Evolutionary conservation across 208 protist species (phyloP).

Genomic region (Leishmania turanica): DNA sequence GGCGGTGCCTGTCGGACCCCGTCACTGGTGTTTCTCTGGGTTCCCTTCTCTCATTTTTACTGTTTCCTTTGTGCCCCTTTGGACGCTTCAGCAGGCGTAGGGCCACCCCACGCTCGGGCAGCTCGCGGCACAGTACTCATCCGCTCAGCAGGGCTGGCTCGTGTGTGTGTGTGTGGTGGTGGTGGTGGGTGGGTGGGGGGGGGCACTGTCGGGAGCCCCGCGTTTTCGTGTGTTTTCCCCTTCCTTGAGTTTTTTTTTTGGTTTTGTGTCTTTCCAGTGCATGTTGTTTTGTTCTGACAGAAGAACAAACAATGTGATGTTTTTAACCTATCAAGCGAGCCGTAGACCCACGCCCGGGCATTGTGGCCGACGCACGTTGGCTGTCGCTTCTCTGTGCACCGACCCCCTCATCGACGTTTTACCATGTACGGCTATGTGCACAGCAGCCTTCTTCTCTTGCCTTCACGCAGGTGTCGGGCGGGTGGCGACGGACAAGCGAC

Average conservation of each 20-base stretch:
- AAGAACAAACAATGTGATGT: too few species aligned
- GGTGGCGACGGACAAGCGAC: neutral
- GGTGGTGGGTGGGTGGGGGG: too few species aligned
- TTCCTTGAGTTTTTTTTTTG: too few species aligned
- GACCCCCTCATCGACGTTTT: neutral
- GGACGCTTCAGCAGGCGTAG: neutral
- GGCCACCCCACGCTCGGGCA: neutral
- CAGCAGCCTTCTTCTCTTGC: neutral
- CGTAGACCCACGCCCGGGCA: neutral
- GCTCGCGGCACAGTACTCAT: neutral
- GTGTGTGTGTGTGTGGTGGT: too few species aligned
- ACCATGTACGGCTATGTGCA: neutral
- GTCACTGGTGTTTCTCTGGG: neutral
- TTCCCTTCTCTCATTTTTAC: neutral
- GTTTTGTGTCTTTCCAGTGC: constrained; percentile 7
- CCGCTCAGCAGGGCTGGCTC: neutral
- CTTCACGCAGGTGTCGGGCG: neutral
- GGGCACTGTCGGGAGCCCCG: neutral
- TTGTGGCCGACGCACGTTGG: neutral
- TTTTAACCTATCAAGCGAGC: neutral
- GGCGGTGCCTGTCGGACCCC: neutral
- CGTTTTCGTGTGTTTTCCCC: too few species aligned
- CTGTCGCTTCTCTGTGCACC: neutral
- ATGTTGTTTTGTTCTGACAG: neutral
- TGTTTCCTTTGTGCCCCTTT: neutral